Conservation (phyloP, 495 filamentous ascomycete genomes). For the Coniosporium apollinis region DNA sequence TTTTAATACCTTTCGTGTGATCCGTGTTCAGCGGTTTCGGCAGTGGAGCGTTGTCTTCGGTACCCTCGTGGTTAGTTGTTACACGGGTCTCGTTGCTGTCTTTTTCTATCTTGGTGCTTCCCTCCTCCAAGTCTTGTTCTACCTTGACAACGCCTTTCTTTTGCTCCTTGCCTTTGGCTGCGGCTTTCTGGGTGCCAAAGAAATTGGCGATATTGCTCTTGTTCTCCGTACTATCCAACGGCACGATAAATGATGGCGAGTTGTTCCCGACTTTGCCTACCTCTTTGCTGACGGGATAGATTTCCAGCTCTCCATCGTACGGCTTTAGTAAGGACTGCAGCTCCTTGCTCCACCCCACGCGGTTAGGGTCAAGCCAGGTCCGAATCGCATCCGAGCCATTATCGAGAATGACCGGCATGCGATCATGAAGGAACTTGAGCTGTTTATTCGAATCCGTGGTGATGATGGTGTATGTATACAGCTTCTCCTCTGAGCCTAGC, state of each 20-base stretch:
- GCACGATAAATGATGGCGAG: constrained; percentile 64
- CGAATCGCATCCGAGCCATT: constrained; percentile 51
- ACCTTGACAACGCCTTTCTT: not conserved
- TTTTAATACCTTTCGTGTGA: not conserved
- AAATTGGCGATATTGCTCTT: constrained; percentile 89
- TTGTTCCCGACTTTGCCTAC: constrained; percentile 96
- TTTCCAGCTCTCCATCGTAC: constrained; percentile 62
- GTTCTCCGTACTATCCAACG: constrained; percentile 65
- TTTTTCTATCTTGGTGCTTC: not conserved
- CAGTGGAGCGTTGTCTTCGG: constrained; percentile 1
- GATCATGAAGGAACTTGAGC: constrained; percentile 70
- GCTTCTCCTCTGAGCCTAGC: constrained; percentile 38
- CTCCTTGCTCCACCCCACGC: constrained; percentile 56
- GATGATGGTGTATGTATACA: constrained; percentile 81
- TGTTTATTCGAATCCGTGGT: constrained; percentile 72
- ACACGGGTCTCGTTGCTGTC: not conserved
- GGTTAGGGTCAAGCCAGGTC: constrained; percentile 63
- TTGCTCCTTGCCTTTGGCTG: constrained; percentile 12
- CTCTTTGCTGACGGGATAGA: constrained; percentile 71
- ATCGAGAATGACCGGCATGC: constrained; percentile 90
- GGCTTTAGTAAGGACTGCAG: constrained; percentile 63
- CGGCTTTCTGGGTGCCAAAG: constrained; percentile 45
- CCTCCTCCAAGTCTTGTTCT: not conserved
- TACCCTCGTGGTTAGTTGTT: not conserved
- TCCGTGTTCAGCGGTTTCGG: not conserved